These are phyloP conservation scores for Exophiala aquamarina DNA, from an alignment of 2,329 filamentous ascomycete genomes.

Conservation along the genomic window DNA sequence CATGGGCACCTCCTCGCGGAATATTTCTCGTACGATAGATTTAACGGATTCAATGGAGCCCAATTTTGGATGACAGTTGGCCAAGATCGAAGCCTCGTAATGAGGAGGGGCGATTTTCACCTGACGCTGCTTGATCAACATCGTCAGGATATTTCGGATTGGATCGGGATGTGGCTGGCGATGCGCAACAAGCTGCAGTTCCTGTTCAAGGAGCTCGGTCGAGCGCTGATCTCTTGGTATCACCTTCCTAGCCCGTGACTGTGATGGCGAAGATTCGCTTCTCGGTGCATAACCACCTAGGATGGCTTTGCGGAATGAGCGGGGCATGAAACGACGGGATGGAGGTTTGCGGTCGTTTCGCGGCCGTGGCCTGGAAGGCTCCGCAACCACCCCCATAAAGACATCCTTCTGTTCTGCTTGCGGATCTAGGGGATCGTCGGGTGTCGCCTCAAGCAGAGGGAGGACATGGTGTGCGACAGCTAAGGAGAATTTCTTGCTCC, in stretches of 20 bases:
- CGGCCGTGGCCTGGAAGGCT: not conserved
- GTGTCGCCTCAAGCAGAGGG: not conserved
- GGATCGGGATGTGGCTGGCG: slow-evolving; percentile 13
- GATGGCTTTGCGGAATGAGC: not conserved
- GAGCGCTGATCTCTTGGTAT: not conserved
- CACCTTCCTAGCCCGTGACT: not conserved
- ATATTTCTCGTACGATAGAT: slow-evolving; percentile 72
- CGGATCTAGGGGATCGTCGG: not conserved
- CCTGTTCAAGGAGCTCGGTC: slow-evolving; percentile 20
- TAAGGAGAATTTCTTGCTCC: not conserved
- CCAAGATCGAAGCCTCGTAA: slow-evolving; percentile 74
- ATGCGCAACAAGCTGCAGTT: slow-evolving; percentile 18
- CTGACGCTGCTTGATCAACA: slow-evolving; percentile 39
- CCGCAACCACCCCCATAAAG: not conserved
- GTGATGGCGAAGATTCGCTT: not conserved
- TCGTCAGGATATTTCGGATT: slow-evolving; percentile 32
- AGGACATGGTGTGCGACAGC: not conserved
- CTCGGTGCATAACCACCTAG: not conserved
- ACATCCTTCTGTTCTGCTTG: not conserved
- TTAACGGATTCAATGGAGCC: slow-evolving; percentile 68
- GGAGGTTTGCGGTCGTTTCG: not conserved
- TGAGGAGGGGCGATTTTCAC: slow-evolving; percentile 39
- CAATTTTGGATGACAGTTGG: slow-evolving; percentile 62
- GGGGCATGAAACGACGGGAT: not conserved
- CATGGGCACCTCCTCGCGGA: slow-evolving; percentile 57